Conservation (phyloP, 805 yeast species). For the Candida nanaspora region DNA sequence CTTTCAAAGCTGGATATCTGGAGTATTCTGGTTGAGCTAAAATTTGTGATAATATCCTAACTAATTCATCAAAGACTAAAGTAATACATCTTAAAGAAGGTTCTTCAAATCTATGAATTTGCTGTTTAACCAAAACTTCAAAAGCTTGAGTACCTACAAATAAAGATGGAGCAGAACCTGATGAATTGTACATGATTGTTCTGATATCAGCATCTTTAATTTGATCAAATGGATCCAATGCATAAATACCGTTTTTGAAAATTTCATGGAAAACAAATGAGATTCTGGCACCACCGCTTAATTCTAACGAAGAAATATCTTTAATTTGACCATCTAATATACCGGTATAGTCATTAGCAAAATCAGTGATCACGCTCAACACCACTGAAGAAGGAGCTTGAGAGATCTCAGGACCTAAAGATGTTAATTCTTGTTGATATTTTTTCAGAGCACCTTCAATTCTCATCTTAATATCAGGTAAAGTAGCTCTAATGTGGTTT, state of each 20-base stretch:
- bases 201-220: conserved; percentile 93
- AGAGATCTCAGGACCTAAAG: conserved; percentile 82
- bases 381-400: conserved; percentile 89
- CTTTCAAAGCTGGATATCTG: conserved; percentile 88
- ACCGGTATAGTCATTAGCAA: conserved; percentile 84
- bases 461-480: conserved; percentile 90
- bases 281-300: conserved; percentile 97
- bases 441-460: conserved; percentile 80
- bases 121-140: conserved; percentile 92
- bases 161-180: conserved; percentile 92
- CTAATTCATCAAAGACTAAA: conserved; percentile 89
- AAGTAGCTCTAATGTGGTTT: conserved; percentile 80
- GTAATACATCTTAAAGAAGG: conserved; percentile 85
- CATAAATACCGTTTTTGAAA: conserved; percentile 83
- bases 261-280: conserved; percentile 96
- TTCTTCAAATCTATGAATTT: conserved; percentile 89
- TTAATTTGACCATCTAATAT: conserved; percentile 88
- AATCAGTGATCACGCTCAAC: conserved; percentile 84
- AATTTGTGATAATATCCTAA: conserved; percentile 80
- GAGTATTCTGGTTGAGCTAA: conserved; percentile 73
- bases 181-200: conserved; percentile 93
- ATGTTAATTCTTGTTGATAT: conserved; percentile 69
- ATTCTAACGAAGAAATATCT: conserved; percentile 81
- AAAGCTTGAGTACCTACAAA: conserved; percentile 97
- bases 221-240: conserved; percentile 94